Base-by-base conservation (phyloP, 768 basidiomycete genomes). In the Pulveroboletus sp. region DNA sequence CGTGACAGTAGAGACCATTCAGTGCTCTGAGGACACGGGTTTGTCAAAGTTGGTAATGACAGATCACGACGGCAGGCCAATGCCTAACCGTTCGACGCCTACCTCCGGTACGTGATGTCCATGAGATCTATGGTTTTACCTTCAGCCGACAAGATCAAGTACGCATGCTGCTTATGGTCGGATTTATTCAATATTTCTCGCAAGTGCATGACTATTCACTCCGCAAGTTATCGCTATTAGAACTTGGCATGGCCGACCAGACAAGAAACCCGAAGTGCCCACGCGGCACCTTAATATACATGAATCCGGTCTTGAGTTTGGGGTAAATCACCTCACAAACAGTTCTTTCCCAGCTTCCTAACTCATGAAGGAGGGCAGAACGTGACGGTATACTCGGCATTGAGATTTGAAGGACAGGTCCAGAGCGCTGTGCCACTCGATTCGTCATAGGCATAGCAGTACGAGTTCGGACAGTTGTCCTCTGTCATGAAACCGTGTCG, bases 371-470 rank as follows among this genome's bases (percentile, higher is more conserved):
- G 4, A 21, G 76, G 76, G 54, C 76, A 78, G 61, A 77, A 76
- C 1, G 71, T 76, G 46, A 78, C 39, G 3, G 73, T 77, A 54
- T 75, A 79, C 51, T 70, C 71, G 1, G 78, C 68, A 8, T 58
- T 57, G n/a, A 50, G 40, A 43, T 18, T 38, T 1, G 72, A 61
- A 21, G 62, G 26, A 52, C 79, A 81, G 1, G 72, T 73, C 69
- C 67, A 77, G 33, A 79, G 57, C 5, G 78, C 76, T 1, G 72
- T 74, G 0, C 69, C 73, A 41, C 66, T 71, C 37, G 65, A 57
- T 52, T 80, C 76, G 54, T 80, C 80, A 57, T 70, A 80, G 4
- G 78, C 74, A 47, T 78, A 80, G 6, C 71, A 77, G 46, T 79
- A 79, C 17, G 76, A 62, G 57, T 74, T 71, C 38, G 73, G 73